These are phyloP conservation scores for Penicillium sp. DNA, from an alignment of 2,329 filamentous ascomycete species.

Conservation along the genomic window DNA sequence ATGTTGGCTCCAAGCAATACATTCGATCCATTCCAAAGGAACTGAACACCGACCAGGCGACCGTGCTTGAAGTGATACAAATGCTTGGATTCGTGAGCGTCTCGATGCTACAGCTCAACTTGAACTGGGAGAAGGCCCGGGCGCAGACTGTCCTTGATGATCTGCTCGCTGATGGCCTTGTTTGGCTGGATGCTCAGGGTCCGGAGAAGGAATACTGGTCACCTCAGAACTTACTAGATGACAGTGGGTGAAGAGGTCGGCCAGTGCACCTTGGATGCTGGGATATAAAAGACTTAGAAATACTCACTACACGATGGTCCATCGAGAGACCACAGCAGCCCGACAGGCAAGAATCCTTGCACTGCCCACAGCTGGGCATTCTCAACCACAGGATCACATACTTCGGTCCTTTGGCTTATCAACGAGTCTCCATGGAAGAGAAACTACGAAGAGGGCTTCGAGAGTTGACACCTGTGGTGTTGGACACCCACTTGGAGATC, in stretches of 20 bases:
- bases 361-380: too few relatives aligned
- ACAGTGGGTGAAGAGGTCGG: constrained; percentile 39
- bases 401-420: background rate
- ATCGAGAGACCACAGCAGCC: background rate
- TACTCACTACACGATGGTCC: background rate
- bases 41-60: constrained; percentile 90
- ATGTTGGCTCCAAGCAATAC: constrained; percentile 81
- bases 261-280: background rate
- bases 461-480: background rate
- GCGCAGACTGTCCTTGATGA: constrained; percentile 92
- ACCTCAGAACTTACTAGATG: constrained; percentile 50
- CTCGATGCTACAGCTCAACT: constrained; percentile 83
- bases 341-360: background rate
- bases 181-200: constrained; percentile 90
- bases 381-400: background rate
- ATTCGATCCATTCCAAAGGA: constrained; percentile 94
- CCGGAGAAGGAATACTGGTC: constrained; percentile 91
- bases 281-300: background rate
- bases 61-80: constrained; percentile 88
- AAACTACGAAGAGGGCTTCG: background rate
- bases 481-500: background rate
- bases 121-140: constrained; percentile 81
- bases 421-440: background rate
- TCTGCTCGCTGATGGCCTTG: constrained; percentile 80
- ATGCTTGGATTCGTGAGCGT: constrained; percentile 87